Percentiles rank a stretch among this genome's conserved stretches.
Evolutionary conservation across 1,284 basidiomycete genomes (phyloP).

Genomic region (Singerocomus inundabilis): DNA sequence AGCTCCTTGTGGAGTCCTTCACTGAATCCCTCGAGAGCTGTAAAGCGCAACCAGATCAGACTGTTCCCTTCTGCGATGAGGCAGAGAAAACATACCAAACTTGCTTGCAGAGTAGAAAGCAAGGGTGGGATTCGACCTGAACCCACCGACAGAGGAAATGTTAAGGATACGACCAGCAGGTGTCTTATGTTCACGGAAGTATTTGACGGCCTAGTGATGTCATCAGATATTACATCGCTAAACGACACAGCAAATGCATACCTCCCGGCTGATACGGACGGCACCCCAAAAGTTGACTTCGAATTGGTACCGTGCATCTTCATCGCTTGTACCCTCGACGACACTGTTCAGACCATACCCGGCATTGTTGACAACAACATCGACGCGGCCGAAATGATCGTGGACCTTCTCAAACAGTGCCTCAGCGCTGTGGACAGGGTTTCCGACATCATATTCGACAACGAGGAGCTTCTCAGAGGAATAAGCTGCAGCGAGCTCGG

Average conservation of each 20-base stretch:
- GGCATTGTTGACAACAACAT: conserved; percentile 48
- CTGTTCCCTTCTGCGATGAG: no score
- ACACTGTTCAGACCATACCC: conserved; percentile 28
- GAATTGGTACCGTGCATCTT: conserved; percentile 32
- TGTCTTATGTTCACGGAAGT: conserved; percentile 22
- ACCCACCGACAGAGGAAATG: conserved; percentile 24
- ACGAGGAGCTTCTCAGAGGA: conserved; percentile 23
- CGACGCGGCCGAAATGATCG: conserved; percentile 39
- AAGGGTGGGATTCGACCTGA: conserved; percentile 18
- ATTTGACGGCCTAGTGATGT: conserved; percentile 19
- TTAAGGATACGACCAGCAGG: conserved; percentile 25
- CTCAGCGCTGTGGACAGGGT: conserved; percentile 17
- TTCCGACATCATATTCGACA: conserved; percentile 24
- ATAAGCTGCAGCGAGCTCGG: conserved; percentile 11
- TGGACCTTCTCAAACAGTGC: conserved; percentile 36
- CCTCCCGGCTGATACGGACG: conserved; percentile 30
- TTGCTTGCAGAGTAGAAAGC: conserved; percentile 26
- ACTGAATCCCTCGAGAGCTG: conserved; percentile 26
- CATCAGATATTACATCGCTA: neutral
- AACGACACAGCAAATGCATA: neutral
- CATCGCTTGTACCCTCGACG: conserved; percentile 28
- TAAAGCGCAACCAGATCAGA: neutral
- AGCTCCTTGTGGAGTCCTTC: conserved; percentile 25
- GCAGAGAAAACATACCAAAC: conserved; percentile 14
- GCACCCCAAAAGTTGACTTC: conserved; percentile 43